Conservation (phyloP, 768 basidiomycete species). For the Tylopilus plumbeoviolaceoides region DNA sequence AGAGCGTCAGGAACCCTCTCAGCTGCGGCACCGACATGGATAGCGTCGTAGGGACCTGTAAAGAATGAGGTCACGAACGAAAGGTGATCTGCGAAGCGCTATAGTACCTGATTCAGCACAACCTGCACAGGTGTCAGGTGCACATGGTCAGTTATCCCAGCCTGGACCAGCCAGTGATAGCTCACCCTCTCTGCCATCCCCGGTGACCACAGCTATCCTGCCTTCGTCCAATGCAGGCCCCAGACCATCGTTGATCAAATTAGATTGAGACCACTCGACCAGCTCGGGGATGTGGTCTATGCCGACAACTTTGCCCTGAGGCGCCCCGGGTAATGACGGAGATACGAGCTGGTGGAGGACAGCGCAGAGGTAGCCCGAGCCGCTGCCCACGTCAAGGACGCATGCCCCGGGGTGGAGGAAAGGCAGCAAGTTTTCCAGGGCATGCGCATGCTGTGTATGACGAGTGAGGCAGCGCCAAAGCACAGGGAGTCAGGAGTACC, state of each 20-base stretch:
- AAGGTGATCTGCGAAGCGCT: conserved; percentile 1
- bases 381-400: conserved; percentile 88
- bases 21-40: conserved; percentile 94
- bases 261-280: conserved; percentile 62
- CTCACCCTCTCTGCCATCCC: conserved; percentile 78
- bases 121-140: conserved; percentile 29
- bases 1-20: conserved; percentile 66
- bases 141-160: neutral
- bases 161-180: neutral
- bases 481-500: conserved; percentile 39
- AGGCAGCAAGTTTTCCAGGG: conserved; percentile 70
- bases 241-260: conserved; percentile 66
- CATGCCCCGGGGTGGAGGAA: conserved; percentile 65
- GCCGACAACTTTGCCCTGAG: conserved; percentile 66
- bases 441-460: conserved; percentile 75
- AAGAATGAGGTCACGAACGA: neutral
- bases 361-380: conserved; percentile 82
- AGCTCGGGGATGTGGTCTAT: conserved; percentile 89
- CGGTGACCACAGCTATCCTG: conserved; percentile 58
- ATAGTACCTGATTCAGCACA: conserved; percentile 34
- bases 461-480: neutral
- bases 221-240: conserved; percentile 48
- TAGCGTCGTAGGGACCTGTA: conserved; percentile 70
- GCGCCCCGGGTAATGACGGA: conserved; percentile 6
- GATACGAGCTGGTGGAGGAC: conserved; percentile 74